Conservation (phyloP, 331 rosid species). For the Cucumis variabilis region DNA sequence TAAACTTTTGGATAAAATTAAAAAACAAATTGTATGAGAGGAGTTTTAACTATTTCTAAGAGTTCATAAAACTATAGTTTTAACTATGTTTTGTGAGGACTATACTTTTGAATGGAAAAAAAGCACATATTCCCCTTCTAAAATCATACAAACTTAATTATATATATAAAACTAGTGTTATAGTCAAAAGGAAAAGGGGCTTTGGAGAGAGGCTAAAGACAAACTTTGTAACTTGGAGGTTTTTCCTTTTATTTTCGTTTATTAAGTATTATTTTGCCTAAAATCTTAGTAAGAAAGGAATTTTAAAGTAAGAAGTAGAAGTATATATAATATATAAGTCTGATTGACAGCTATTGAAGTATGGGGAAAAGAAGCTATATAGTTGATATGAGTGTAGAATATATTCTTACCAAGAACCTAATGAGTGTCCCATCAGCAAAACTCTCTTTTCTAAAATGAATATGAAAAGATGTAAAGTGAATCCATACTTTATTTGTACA, state of each 20-base stretch:
- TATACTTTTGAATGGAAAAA: not conserved
- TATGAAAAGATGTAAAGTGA: not conserved
- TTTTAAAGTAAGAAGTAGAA: not conserved
- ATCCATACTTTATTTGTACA: not conserved
- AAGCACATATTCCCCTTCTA: not conserved
- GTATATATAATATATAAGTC: not conserved
- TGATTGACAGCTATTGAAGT: conserved; percentile 24
- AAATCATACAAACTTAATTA: not conserved
- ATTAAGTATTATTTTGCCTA: not conserved
- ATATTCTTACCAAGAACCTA: conserved; percentile 9
- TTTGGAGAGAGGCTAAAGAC: not conserved
- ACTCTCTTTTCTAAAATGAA: conserved; percentile 12
- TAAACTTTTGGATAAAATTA: no score
- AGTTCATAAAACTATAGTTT: no score
- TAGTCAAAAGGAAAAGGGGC: not conserved
- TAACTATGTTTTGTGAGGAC: no score
- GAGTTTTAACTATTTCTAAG: no score
- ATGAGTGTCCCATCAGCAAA: conserved; percentile 16
- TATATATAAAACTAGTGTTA: not conserved
- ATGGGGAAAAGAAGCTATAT: not conserved
- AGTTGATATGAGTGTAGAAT: not conserved
- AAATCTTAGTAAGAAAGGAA: not conserved
- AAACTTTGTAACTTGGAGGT: not conserved
- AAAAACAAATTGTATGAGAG: no score
- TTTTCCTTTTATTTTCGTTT: not conserved